Evolutionary conservation across 192 early-diverging fungal species (phyloP).

Genomic region (Coemansia sp.): DNA sequence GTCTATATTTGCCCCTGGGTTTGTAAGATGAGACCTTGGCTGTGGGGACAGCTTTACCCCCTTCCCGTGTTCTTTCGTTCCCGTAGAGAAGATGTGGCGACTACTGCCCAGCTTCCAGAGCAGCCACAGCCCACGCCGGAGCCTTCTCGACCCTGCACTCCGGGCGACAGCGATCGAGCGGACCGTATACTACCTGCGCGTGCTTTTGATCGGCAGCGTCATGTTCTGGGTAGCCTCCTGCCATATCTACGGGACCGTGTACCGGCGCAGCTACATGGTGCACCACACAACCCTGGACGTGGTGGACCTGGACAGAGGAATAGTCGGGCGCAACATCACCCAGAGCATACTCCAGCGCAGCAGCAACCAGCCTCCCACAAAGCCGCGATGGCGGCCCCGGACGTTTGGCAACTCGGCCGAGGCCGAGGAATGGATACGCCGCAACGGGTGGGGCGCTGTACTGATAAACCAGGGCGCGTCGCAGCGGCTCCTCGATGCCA

Average conservation of each 20-base stretch:
- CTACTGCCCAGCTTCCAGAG: no score
- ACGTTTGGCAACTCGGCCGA: not conserved
- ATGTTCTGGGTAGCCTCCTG: conserved; percentile 14
- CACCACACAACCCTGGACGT: conserved; percentile 1
- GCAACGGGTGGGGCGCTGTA: conserved; percentile 23
- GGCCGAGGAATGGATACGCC: conserved; percentile 9
- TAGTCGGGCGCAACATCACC: conserved; percentile 7
- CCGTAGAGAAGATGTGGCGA: no score
- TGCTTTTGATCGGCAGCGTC: not conserved
- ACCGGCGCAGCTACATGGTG: conserved; percentile 3
- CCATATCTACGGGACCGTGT: conserved; percentile 16
- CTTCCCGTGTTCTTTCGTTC: no score
- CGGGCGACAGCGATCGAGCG: no score
- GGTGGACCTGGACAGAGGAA: conserved; percentile 11
- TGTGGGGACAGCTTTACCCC: no score
- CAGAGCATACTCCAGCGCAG: conserved; percentile 1
- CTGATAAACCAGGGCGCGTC: conserved; percentile 15
- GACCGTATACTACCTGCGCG: conserved; percentile 14
- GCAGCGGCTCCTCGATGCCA: conserved; percentile 3
- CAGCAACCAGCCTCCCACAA: not conserved
- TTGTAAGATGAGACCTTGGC: no score
- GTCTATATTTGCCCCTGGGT: no score
- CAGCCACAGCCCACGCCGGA: no score
- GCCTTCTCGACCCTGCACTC: no score
- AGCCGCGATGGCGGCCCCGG: conserved; percentile 1